A percentile compares a stretch with the other conserved stretches of the same genome.
Conservation (phyloP, 176 grass and related monocot species). For the Rhipidocladum racemiflorum region DNA sequence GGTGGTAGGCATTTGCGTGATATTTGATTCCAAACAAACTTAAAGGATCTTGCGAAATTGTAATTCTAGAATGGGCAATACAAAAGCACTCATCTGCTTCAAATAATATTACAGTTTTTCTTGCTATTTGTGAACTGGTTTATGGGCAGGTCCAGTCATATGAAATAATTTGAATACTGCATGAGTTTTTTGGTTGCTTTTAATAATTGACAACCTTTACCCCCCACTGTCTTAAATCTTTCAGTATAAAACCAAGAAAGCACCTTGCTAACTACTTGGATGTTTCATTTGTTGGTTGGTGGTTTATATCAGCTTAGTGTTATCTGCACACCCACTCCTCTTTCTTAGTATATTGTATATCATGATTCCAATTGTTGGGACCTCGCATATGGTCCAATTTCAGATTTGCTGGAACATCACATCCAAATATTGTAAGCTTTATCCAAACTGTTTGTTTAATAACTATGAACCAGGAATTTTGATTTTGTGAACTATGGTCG, state of each 20-base stretch:
- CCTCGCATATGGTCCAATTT: background rate
- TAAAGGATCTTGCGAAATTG: background rate
- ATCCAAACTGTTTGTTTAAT: background rate
- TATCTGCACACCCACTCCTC: background rate
- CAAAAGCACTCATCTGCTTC: background rate
- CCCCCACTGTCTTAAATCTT: background rate
- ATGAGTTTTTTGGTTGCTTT: background rate
- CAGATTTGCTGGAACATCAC: background rate
- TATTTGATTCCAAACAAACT: constrained; percentile 2
- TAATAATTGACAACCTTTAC: background rate
- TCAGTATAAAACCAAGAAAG: background rate
- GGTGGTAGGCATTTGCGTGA: background rate
- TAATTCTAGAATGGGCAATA: background rate
- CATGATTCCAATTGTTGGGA: background rate
- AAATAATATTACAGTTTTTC: background rate
- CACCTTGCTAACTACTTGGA: background rate
- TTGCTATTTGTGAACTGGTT: background rate
- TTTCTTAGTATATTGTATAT: background rate
- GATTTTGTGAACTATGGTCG: background rate
- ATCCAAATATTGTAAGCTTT: background rate
- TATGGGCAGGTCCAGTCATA: background rate
- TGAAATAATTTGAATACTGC: background rate
- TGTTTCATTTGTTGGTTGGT: background rate
- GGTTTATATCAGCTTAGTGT: background rate
- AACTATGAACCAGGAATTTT: background rate